A percentile compares a stretch with the other conserved stretches of the same genome.
Evolutionary conservation across 495 filamentous ascomycete genomes (phyloP).

Genomic region (Durotheca rogersii): DNA sequence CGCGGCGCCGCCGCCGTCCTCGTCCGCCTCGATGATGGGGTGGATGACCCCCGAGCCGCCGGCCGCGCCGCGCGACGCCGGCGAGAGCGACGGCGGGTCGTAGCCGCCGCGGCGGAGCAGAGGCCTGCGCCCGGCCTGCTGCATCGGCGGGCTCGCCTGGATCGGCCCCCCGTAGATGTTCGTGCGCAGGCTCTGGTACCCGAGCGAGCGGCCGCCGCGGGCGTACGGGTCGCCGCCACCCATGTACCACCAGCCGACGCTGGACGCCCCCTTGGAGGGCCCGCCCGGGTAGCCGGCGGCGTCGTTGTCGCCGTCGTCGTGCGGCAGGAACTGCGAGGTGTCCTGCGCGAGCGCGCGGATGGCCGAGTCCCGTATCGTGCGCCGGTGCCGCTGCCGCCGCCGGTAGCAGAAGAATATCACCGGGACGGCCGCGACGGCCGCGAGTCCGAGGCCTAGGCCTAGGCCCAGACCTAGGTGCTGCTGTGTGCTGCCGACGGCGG

Average conservation of each 20-base stretch:
- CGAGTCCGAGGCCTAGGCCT: slow-evolving; percentile 70
- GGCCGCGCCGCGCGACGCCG: too few species aligned
- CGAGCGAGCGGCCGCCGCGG: slow-evolving; percentile 42
- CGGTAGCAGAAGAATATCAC: slow-evolving; percentile 61
- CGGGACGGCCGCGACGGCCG: slow-evolving; percentile 52
- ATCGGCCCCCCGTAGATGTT: too few species aligned
- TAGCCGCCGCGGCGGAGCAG: slow-evolving; percentile 30
- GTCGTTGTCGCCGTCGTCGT: slow-evolving; percentile 58
- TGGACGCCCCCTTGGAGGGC: too few species aligned
- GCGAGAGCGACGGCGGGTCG: slow-evolving; percentile 13
- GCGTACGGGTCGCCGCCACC: slow-evolving; percentile 45
- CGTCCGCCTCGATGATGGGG: slow-evolving; percentile 63
- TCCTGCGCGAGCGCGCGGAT: slow-evolving; percentile 45
- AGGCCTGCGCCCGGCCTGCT: slow-evolving; percentile 26
- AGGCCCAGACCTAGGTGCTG: slow-evolving; percentile 64
- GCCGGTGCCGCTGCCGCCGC: slow-evolving; percentile 43
- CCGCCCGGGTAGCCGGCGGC: slow-evolving; percentile 46
- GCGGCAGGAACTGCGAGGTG: slow-evolving; percentile 34
- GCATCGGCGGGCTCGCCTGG: slow-evolving; percentile 17
- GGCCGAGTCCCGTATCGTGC: slow-evolving; percentile 39
- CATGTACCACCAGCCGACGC: too few species aligned
- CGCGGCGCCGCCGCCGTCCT: slow-evolving; percentile 55
- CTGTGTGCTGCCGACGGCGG: slow-evolving; percentile 13
- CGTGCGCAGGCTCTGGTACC: slow-evolving; percentile 46
- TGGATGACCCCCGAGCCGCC: slow-evolving; percentile 48